Evolutionary conservation across 1,139 yeast genomes (phyloP).

Genomic region (Suhomyces bolitotheri): DNA sequence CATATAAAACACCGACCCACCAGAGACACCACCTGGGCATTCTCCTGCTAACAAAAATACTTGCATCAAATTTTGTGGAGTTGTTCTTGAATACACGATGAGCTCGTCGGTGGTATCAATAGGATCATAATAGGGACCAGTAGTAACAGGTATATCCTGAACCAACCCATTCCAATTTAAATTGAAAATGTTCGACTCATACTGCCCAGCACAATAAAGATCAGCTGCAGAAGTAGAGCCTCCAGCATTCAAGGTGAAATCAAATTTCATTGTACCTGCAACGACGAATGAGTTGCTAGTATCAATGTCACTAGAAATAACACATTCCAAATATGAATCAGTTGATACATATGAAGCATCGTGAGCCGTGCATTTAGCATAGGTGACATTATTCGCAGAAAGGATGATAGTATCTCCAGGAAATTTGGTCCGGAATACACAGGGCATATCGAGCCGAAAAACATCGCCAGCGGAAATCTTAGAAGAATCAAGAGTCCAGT

Average conservation of each 20-base stretch:
- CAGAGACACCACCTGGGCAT: slow-evolving; percentile 18
- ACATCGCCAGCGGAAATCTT: slow-evolving; percentile 3
- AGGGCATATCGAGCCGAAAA: slow-evolving; percentile 16
- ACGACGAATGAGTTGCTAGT: slow-evolving; percentile 3
- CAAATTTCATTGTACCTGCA: slow-evolving; percentile 19
- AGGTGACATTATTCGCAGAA: slow-evolving; percentile 11
- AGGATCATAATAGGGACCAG: slow-evolving; percentile 9
- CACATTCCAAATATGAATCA: slow-evolving; percentile 16
- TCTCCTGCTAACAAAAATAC: slow-evolving; percentile 17
- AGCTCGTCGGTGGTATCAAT: slow-evolving; percentile 13
- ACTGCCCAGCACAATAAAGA: slow-evolving; percentile 8
- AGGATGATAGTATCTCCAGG: slow-evolving; percentile 12
- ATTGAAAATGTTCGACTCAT: slow-evolving; percentile 1
- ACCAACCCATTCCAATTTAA: slow-evolving; percentile 18
- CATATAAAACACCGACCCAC: slow-evolving; percentile 17
- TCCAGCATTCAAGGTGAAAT: slow-evolving; percentile 24
- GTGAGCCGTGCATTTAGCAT: slow-evolving; percentile 16
- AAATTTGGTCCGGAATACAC: slow-evolving; percentile 22
- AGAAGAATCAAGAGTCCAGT: slow-evolving; percentile 15
- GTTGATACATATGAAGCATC: slow-evolving; percentile 17
- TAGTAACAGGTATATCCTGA: slow-evolving; percentile 12
- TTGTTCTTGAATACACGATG: slow-evolving; percentile 20
- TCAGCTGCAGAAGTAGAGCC: slow-evolving; percentile 20
- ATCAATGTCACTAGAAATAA: slow-evolving; percentile 11
- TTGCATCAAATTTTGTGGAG: slow-evolving; percentile 20